Percentiles rank a stretch among this genome's conserved stretches.
These are phyloP conservation scores for Ceratocystis lukuohia DNA, from an alignment of 2,329 filamentous ascomycete species.

Conservation along the genomic window DNA sequence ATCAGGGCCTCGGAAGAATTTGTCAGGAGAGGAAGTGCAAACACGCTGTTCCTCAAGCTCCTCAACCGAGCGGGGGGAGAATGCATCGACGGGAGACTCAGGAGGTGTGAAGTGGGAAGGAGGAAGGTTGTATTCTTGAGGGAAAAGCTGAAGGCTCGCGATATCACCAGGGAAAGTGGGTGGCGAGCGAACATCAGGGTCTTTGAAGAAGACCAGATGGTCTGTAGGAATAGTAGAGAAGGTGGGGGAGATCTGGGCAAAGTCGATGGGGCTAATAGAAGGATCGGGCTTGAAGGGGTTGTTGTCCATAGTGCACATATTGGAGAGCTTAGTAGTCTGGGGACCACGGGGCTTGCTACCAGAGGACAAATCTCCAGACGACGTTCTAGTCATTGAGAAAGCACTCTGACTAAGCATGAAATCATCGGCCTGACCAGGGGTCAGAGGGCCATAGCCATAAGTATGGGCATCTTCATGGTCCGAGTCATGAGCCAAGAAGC, in stretches of 20 bases:
- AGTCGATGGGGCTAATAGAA: constrained; percentile 14
- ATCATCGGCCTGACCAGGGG: constrained; percentile 6
- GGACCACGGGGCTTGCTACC: constrained; percentile 2
- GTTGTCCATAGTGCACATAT: constrained; percentile 9
- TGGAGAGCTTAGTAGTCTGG: constrained; percentile 6
- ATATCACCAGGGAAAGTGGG: constrained; percentile 12
- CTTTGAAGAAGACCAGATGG: constrained; percentile 10
- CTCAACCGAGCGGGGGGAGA: constrained; percentile 14
- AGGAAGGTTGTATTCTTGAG: not conserved
- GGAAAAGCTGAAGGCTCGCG: constrained; percentile 16
- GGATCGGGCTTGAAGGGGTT: not conserved
- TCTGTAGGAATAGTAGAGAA: constrained; percentile 8
- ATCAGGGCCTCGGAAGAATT: constrained; percentile 27
- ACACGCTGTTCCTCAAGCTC: constrained; percentile 19
- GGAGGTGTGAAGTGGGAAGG: constrained; percentile 20
- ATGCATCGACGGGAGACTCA: constrained; percentile 19
- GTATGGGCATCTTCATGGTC: constrained; percentile 6
- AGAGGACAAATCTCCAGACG: constrained; percentile 16
- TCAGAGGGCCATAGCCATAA: constrained; percentile 10
- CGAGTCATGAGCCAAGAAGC: constrained; percentile 3
- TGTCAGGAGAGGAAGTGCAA: constrained; percentile 29
- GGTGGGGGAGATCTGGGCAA: constrained; percentile 7
- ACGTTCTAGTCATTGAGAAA: constrained; percentile 16
- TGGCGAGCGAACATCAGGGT: constrained; percentile 1
- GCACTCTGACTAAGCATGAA: constrained; percentile 13